phyloP scores from a whole-genome alignment of 2,329 filamentous ascomycete species.

The Elsinoe necatrix region DNA sequence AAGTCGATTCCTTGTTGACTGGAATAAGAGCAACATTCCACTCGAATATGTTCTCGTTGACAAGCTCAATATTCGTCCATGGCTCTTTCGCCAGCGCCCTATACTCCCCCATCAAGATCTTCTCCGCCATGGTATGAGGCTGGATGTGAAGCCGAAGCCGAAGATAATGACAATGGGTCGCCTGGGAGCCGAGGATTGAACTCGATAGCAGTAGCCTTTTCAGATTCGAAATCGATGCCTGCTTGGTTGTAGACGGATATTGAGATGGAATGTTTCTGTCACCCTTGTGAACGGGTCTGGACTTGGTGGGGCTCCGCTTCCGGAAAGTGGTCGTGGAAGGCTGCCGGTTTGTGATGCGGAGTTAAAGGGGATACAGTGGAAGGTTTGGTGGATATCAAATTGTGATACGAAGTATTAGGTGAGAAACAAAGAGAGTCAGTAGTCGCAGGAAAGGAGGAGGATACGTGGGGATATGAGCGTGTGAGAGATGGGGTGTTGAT shows the following conservation, averaged over 20 bases:
- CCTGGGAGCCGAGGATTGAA: not conserved
- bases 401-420: not conserved
- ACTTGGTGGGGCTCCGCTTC: conserved; percentile 6
- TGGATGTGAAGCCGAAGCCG: conserved; percentile 2
- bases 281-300: conserved; percentile 5
- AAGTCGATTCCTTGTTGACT: conserved; percentile 82
- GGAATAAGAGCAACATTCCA: conserved; percentile 89
- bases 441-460: not conserved
- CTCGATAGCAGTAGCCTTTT: too few relatives aligned
- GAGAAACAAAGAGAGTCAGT: not conserved
- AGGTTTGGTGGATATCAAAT: not conserved
- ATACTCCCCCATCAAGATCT: conserved; percentile 83
- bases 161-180: not conserved
- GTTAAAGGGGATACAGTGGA: not conserved
- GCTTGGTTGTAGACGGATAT: not conserved
- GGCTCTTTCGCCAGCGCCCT: conserved; percentile 76
- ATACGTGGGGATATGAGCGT: not conserved
- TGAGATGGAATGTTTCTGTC: conserved; percentile 4
- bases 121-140: conserved; percentile 48
- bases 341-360: too few relatives aligned
- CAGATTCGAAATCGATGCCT: too few relatives aligned
- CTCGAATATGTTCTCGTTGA: conserved; percentile 73
- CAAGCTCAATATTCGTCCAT: conserved; percentile 84
- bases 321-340: not conserved
- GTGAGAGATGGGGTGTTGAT: conserved; percentile 2